Conservation (phyloP, 345 rosid genomes). For the Microcos paniculata region DNA sequence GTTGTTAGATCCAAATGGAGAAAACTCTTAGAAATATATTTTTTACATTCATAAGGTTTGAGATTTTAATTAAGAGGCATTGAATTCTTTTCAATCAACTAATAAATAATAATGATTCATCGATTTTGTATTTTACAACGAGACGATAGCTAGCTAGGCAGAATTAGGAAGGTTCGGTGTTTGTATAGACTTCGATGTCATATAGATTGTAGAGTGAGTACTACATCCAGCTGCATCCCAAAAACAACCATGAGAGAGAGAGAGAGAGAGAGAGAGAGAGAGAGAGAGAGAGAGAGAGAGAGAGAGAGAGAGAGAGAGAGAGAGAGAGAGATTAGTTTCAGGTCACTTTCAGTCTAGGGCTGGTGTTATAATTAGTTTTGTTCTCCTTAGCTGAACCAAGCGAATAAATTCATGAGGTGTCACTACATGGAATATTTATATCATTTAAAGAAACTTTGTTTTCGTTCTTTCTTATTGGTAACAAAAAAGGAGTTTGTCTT, state of each 20-base stretch:
- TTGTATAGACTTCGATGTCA: slow-evolving; percentile 3
- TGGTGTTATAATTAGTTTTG: slow-evolving; percentile 15
- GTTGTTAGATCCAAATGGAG: too few species aligned
- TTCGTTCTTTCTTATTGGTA: neutral
- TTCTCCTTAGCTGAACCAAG: neutral
- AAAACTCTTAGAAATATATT: too few species aligned
- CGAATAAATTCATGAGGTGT: slow-evolving; percentile 14
- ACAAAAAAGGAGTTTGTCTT: neutral
- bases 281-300: neutral
- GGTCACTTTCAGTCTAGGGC: slow-evolving; percentile 23
- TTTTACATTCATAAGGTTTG: too few species aligned
- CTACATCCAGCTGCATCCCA: slow-evolving; percentile 1
- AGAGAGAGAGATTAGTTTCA: slow-evolving; percentile 16
- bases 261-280: neutral
- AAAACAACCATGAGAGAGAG: neutral
- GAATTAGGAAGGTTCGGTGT: neutral
- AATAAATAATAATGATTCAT: too few species aligned
- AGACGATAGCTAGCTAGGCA: neutral
- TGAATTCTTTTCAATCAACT: too few species aligned
- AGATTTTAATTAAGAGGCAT: too few species aligned
- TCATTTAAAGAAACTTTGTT: slow-evolving; percentile 31
- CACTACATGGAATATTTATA: slow-evolving; percentile 34
- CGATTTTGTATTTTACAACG: neutral
- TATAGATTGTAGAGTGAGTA: neutral
- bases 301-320: neutral